Evolutionary conservation across 1,139 yeast species (phyloP).

Genomic region (Blastobotrys indianensis): DNA sequence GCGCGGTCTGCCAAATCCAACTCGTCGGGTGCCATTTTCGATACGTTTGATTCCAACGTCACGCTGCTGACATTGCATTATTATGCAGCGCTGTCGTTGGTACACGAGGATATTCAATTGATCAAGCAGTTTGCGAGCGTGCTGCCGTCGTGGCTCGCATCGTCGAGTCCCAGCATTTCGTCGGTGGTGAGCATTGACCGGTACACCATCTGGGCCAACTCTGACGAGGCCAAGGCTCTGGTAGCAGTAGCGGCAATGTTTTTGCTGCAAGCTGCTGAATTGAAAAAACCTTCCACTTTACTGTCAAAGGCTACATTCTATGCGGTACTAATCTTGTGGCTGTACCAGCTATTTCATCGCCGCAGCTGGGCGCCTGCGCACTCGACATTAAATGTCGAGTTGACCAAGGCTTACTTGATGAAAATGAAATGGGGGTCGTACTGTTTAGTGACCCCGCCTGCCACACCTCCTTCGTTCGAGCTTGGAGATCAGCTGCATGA

Average conservation of each 20-base stretch:
- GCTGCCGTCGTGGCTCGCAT: slow-evolving; percentile 4
- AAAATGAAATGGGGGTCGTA: neutral
- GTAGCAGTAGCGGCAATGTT: slow-evolving; percentile 25
- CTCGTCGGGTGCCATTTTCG: neutral
- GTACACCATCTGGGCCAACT: slow-evolving; percentile 25
- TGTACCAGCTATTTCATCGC: slow-evolving; percentile 19
- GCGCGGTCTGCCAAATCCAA: neutral
- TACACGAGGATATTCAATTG: slow-evolving; percentile 28
- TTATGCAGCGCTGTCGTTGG: slow-evolving; percentile 26
- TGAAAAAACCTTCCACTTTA: neutral
- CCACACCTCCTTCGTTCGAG: slow-evolving; percentile 1
- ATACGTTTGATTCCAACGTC: neutral
- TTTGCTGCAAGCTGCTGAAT: slow-evolving; percentile 16
- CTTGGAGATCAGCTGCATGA: no score
- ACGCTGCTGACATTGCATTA: slow-evolving; percentile 22
- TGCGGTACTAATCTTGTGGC: slow-evolving; percentile 27
- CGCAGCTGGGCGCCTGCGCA: neutral
- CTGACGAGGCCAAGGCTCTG: slow-evolving; percentile 26
- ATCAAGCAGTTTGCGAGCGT: slow-evolving; percentile 3
- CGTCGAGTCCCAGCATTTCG: slow-evolving; percentile 2
- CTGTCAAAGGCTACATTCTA: slow-evolving; percentile 23
- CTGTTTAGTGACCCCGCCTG: neutral
- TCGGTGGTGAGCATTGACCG: slow-evolving; percentile 12
- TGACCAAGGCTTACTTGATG: neutral
- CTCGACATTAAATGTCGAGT: neutral